Percentiles rank a stretch among this genome's conserved stretches.
Evolutionary conservation across 768 basidiomycete genomes (phyloP).

Genomic region (Macrolepiota albuminosa): DNA sequence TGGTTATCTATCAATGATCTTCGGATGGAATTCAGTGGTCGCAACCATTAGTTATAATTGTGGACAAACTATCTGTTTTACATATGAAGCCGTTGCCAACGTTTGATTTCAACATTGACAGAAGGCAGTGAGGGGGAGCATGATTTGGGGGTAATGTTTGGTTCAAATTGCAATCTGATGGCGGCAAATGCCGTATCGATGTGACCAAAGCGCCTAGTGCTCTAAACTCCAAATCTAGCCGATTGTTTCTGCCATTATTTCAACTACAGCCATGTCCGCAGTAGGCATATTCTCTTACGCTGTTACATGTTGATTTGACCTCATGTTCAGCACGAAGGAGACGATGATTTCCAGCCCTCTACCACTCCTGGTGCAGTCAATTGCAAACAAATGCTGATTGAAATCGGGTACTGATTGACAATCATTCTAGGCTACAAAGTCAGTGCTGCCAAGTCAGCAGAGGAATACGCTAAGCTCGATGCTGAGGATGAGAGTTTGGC

Average conservation of each 20-base stretch:
- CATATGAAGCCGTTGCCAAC: background rate
- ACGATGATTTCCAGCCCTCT: conserved; percentile 65
- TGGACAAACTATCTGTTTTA: conserved; percentile 11
- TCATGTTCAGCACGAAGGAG: conserved; percentile 48
- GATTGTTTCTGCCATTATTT: conserved; percentile 16
- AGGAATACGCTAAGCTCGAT: conserved; percentile 84
- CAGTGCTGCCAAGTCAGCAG: conserved; percentile 60
- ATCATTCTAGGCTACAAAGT: conserved; percentile 66
- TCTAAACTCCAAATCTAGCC: conserved; percentile 6
- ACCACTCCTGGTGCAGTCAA: conserved; percentile 56
- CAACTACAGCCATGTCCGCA: conserved; percentile 42
- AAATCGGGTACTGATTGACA: conserved; percentile 8
- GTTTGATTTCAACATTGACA: background rate
- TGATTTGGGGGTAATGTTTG: background rate
- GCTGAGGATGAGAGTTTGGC: conserved; percentile 89
- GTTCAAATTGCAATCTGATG: conserved; percentile 7
- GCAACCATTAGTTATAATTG: conserved; percentile 10
- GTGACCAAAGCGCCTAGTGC: conserved; percentile 11
- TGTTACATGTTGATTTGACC: conserved; percentile 1
- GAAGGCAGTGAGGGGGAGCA: background rate
- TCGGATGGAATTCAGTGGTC: conserved; percentile 16
- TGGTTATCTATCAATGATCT: conserved; percentile 13
- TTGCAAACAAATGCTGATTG: background rate
- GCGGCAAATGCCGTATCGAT: conserved; percentile 60
- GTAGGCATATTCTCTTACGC: conserved; percentile 28